Conservation (phyloP, 2,329 filamentous ascomycete genomes). For the Sarocladium strictum region DNA sequence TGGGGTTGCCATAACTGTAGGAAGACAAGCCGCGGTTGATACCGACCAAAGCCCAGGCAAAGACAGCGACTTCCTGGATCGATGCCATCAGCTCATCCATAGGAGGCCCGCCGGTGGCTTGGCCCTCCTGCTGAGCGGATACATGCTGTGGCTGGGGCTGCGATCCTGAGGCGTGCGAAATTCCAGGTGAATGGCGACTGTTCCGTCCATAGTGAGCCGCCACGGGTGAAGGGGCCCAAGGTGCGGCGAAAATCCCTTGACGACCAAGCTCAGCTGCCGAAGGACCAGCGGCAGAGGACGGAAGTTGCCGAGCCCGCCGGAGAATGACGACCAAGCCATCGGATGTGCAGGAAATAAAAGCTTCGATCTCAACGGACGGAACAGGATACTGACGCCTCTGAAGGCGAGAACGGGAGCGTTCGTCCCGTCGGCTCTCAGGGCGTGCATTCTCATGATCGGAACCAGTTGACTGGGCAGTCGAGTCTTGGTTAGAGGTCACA, state of each 20-base stretch:
- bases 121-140: slow-evolving; percentile 33
- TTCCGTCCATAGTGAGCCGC: slow-evolving; percentile 28
- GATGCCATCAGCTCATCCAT: slow-evolving; percentile 66
- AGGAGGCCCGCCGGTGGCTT: slow-evolving; percentile 45
- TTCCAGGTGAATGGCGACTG: neutral
- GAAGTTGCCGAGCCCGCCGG: slow-evolving; percentile 54
- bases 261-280: slow-evolving; percentile 52
- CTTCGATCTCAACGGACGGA: slow-evolving; percentile 66
- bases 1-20: slow-evolving; percentile 56
- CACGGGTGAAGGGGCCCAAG: slow-evolving; percentile 68
- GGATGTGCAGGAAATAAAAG: slow-evolving; percentile 86
- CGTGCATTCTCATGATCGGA: neutral
- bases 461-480: neutral
- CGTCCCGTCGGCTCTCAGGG: neutral
- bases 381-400: slow-evolving; percentile 16
- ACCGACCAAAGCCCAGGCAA: slow-evolving; percentile 75
- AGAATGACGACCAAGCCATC: slow-evolving; percentile 81
- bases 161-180: slow-evolving; percentile 24
- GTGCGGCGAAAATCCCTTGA: slow-evolving; percentile 71
- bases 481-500: neutral
- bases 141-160: slow-evolving; percentile 39
- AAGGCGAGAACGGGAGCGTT: neutral
- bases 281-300: slow-evolving; percentile 29
- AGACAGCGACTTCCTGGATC: slow-evolving; percentile 81
- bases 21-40: slow-evolving; percentile 71